These are phyloP conservation scores for Clonostachys solani DNA, from an alignment of 2,329 filamentous ascomycete species.

Conservation along the genomic window DNA sequence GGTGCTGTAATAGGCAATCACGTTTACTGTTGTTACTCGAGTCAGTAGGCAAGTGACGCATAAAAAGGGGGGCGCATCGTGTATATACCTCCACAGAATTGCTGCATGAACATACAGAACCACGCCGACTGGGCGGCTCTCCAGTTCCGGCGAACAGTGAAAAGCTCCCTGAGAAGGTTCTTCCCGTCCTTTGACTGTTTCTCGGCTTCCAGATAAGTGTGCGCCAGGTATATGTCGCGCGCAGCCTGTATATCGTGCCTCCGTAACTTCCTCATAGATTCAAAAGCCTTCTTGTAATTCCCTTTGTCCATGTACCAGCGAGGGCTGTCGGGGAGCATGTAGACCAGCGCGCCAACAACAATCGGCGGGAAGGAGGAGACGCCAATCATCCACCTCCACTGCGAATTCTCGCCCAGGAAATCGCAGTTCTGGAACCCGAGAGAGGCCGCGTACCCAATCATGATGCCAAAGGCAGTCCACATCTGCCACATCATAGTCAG, in stretches of 20 bases:
- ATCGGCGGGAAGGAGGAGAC: constrained; percentile 46
- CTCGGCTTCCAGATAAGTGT: constrained; percentile 25
- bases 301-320: constrained; percentile 47
- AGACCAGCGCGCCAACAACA: constrained; percentile 40
- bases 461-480: constrained; percentile 30
- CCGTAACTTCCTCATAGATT: constrained; percentile 38
- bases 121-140: constrained; percentile 23
- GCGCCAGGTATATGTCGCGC: constrained; percentile 44
- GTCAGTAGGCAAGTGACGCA: no score
- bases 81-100: constrained; percentile 39
- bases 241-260: constrained; percentile 41
- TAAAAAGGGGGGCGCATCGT: no score
- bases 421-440: constrained; percentile 9
- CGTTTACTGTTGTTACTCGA: constrained; percentile 25
- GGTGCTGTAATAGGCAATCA: constrained; percentile 43
- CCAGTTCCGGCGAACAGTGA: constrained; percentile 19
- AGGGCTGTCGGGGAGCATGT: constrained; percentile 44
- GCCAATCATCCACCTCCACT: constrained; percentile 29
- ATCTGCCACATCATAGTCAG: constrained; percentile 25
- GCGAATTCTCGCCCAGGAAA: constrained; percentile 7
- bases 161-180: constrained; percentile 16
- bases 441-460: constrained; percentile 24
- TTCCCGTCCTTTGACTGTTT: constrained; percentile 8
- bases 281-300: constrained; percentile 33
- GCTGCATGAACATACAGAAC: constrained; percentile 28